Conservation (phyloP, 1,139 yeast species). For the Hansenula lynferdii region DNA sequence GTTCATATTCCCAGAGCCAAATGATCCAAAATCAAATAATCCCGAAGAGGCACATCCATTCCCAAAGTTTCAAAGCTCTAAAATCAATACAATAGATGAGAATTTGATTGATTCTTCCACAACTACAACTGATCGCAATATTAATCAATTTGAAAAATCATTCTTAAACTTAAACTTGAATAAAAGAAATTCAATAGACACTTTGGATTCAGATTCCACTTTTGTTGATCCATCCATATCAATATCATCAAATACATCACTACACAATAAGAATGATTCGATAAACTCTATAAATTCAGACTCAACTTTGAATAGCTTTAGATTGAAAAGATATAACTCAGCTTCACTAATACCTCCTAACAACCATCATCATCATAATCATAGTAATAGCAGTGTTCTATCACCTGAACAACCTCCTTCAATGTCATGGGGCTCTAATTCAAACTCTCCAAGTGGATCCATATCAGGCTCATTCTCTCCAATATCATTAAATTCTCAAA, state of each 20-base stretch:
- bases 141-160: conserved; percentile 5
- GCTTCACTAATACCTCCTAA: conserved; percentile 5
- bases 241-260: no score
- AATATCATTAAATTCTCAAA: neutral
- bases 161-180: conserved; percentile 3
- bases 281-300: conserved; percentile 14
- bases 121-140: neutral
- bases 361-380: conserved; percentile 1
- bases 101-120: conserved; percentile 1
- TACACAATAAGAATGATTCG: conserved; percentile 17
- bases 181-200: conserved; percentile 11
- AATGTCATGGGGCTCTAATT: no score
- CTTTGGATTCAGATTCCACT: conserved; percentile 8
- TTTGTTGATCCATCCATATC: conserved; percentile 13
- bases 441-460: neutral
- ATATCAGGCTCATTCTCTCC: neutral
- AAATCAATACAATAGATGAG: conserved; percentile 7
- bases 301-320: conserved; percentile 13
- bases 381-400: no score
- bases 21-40: neutral
- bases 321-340: conserved; percentile 16
- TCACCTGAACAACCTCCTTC: no score
- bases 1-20: neutral
- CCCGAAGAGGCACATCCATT: no score
- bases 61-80: no score